Conservation (phyloP, 257 asterid genomes). For the Nicotiana obtusifolia region DNA sequence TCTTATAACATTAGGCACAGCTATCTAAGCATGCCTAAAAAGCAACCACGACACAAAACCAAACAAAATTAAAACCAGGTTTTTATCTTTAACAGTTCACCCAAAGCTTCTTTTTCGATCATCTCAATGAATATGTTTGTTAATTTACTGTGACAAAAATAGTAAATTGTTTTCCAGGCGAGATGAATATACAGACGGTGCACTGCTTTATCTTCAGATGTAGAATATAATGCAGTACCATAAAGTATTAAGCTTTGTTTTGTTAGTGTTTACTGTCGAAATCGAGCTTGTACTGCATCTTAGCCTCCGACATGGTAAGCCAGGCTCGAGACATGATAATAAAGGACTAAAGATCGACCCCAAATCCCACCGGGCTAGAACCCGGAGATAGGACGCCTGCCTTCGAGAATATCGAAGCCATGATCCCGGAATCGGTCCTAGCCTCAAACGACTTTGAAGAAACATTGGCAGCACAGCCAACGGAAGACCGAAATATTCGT, state of each 20-base stretch:
- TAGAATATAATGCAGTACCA: not conserved
- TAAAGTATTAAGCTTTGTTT: not conserved
- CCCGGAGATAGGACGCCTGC: no score
- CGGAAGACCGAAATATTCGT: no score
- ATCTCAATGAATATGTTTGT: not conserved
- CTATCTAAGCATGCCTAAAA: conserved; percentile 9
- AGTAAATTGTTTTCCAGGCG: not conserved
- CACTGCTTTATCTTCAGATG: conserved; percentile 15
- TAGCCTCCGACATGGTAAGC: no score
- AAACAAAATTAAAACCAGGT: conserved; percentile 1
- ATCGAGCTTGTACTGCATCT: no score
- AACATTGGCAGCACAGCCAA: no score
- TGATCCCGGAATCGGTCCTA: no score
- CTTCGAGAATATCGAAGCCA: no score
- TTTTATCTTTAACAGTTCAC: not conserved
- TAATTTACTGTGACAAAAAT: not conserved
- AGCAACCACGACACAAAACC: conserved; percentile 5
- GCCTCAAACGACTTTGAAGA: no score
- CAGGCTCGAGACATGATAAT: no score
- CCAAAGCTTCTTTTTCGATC: conserved; percentile 7
- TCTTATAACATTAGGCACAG: not conserved
- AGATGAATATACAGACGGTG: conserved; percentile 17
- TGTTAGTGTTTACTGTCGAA: no score
- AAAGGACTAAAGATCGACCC: no score
- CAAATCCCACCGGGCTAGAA: no score